phyloP scores from a whole-genome alignment of 1,284 basidiomycete species.

The Trichosporon ovoides region DNA sequence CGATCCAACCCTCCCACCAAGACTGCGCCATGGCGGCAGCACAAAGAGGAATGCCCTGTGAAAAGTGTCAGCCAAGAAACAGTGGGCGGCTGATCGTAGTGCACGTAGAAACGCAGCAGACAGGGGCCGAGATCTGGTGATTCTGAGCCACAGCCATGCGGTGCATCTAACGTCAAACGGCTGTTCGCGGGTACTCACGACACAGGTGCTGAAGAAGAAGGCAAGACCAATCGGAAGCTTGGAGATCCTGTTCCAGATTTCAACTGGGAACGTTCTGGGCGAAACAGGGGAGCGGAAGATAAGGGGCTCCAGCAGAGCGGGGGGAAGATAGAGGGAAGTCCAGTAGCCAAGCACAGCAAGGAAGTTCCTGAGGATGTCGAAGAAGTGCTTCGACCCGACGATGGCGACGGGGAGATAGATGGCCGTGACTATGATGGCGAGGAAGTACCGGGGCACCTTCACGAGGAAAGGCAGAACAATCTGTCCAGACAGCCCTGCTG shows the following conservation, averaged over 20 bases:
- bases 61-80: background rate
- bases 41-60: conserved; percentile 40
- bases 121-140: background rate
- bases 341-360: conserved; percentile 47
- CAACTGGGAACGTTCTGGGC: conserved; percentile 35
- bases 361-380: conserved; percentile 43
- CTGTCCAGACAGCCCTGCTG: conserved; percentile 74
- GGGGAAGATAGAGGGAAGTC: conserved; percentile 46
- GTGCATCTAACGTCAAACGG: background rate
- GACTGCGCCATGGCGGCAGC: conserved; percentile 44
- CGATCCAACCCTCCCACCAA: conserved; percentile 50
- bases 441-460: conserved; percentile 73
- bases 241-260: conserved; percentile 38
- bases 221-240: conserved; percentile 44
- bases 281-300: conserved; percentile 44
- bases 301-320: conserved; percentile 41
- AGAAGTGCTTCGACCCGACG: conserved; percentile 39
- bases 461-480: conserved; percentile 61
- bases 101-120: background rate
- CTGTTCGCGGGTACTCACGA: conserved; percentile 26
- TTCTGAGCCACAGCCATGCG: background rate
- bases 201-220: conserved; percentile 30
- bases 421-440: conserved; percentile 72
- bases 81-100: background rate
- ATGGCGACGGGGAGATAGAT: conserved; percentile 55